A percentile compares a stretch with the other conserved stretches of the same genome.
phyloP scores from a whole-genome alignment of 2,329 filamentous ascomycete genomes.

The Penicillium polonicum region DNA sequence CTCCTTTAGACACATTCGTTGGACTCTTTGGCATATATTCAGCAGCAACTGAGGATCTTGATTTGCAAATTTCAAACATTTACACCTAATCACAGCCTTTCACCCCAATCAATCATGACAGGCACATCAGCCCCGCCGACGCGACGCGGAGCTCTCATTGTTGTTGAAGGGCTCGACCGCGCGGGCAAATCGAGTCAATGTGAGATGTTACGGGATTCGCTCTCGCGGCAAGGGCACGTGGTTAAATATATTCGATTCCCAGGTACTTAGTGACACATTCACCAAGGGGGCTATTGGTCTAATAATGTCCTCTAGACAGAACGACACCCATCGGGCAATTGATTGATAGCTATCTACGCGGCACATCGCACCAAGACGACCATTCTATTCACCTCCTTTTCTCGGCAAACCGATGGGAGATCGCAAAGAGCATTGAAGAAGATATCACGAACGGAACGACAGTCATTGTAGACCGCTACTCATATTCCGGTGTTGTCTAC shows the following conservation, averaged over 20 bases:
- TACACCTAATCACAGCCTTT: background rate
- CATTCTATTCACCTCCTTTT: constrained; percentile 89
- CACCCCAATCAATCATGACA: background rate
- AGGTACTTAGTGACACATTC: constrained; percentile 43
- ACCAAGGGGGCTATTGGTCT: constrained; percentile 7
- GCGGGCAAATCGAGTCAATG: constrained; percentile 94
- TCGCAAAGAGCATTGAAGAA: constrained; percentile 42
- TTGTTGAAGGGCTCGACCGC: constrained; percentile 84
- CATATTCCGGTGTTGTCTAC: constrained; percentile 92
- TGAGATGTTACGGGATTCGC: constrained; percentile 58
- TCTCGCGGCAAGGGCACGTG: constrained; percentile 52
- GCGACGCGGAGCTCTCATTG: constrained; percentile 69
- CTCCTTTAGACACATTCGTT: background rate
- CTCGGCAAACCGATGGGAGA: constrained; percentile 87
- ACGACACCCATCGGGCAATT: constrained; percentile 81
- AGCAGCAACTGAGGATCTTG: background rate
- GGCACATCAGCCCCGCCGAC: constrained; percentile 1
- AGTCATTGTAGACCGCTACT: constrained; percentile 88
- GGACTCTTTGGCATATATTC: background rate
- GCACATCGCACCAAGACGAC: constrained; percentile 72
- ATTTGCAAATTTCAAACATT: background rate
- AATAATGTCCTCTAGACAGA: constrained; percentile 57
- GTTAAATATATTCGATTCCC: constrained; percentile 66
- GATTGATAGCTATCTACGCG: constrained; percentile 79
- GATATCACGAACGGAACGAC: constrained; percentile 66